phyloP scores from a whole-genome alignment of 257 asterid species.

The Scutellaria galericulata region DNA sequence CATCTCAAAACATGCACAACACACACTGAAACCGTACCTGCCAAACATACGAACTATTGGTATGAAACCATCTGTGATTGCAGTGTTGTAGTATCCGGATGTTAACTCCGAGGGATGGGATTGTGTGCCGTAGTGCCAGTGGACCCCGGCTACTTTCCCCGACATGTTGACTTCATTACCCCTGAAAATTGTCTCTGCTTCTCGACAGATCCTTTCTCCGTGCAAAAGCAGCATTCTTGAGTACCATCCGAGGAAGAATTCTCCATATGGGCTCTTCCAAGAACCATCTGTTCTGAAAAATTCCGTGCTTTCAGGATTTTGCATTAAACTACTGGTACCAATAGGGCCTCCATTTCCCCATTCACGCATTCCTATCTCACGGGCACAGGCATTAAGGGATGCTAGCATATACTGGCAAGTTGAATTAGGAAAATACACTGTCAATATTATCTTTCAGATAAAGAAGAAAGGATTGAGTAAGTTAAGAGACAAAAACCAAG shows the following conservation, averaged over 20 bases:
- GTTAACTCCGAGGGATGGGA: conserved; percentile 77
- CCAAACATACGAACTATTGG: conserved; percentile 67
- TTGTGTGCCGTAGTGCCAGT: conserved; percentile 59
- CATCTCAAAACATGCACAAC: conserved; percentile 71
- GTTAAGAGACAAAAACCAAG: background rate
- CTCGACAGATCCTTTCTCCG: conserved; percentile 76
- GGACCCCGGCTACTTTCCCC: conserved; percentile 64
- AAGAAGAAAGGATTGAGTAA: conserved; percentile 5
- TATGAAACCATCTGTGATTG: conserved; percentile 56
- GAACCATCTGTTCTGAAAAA: conserved; percentile 62
- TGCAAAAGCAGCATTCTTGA: conserved; percentile 70
- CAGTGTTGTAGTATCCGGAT: conserved; percentile 68
- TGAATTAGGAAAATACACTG: conserved; percentile 30
- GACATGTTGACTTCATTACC: conserved; percentile 61
- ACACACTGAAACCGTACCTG: conserved; percentile 59
- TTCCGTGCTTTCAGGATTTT: conserved; percentile 57
- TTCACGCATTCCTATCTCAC: conserved; percentile 55
- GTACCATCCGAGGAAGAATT: conserved; percentile 82
- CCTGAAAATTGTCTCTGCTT: conserved; percentile 64
- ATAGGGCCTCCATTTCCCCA: conserved; percentile 66
- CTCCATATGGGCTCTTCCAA: conserved; percentile 67
- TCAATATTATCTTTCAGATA: conserved; percentile 19
- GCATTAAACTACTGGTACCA: conserved; percentile 51
- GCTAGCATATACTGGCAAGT: conserved; percentile 80
- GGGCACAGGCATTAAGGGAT: conserved; percentile 65